Evolutionary conservation across 352 stramenopile genomes (phyloP), one percentile per base, ranked within the genome.

Genomic region (Globisporangium emineosum): DNA sequence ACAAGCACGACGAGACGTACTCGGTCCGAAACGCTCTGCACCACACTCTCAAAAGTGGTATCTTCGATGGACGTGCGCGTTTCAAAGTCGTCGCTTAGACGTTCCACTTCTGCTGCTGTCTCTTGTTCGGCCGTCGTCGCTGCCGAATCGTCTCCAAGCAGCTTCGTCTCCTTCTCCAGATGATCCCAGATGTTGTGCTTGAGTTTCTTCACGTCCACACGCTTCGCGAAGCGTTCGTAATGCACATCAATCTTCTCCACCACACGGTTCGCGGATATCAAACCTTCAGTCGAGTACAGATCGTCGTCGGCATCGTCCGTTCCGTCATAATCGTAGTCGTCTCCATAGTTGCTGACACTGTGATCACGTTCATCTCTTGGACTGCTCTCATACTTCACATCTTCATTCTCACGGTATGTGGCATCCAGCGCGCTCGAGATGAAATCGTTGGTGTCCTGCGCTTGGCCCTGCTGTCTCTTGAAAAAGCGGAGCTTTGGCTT

Each of bases 161-260:
- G 49, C 13, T 53, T 66, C 0, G 68, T 72, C 33, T 86, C 73
- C 42, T 77, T 79, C 60, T 88, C 82, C 21, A 94, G 66, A 21
- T 90, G 81, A 23, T 80, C 74, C 97, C 97, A 99, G 35, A 99
- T 87, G 71, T 96, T 97, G 5, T 84, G 80, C 78, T 99, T 99
- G 13, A 99, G 78, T 51, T 96, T 91, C 68, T 97, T 98, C 2
- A 99, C 96, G 71, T 99, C 96, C 17, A 99, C 96, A 60, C 96
- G 96, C 70, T 99, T 99, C 19, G 97, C 96, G 42, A 97, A 84
- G 15, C 86, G 93, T 29, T 97, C 96, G 68, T 98, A 98, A 57
- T 92, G 77, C 9, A 97, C 83, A 52, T 96, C 78, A 64, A 99
- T 88, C 66, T 98, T 98, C 60, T 98, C 88, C 4, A 99, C 91